A percentile compares a stretch with the other conserved stretches of the same genome.
phyloP scores from a whole-genome alignment of 305 asterid species.

The Fraxinus paxiana region DNA sequence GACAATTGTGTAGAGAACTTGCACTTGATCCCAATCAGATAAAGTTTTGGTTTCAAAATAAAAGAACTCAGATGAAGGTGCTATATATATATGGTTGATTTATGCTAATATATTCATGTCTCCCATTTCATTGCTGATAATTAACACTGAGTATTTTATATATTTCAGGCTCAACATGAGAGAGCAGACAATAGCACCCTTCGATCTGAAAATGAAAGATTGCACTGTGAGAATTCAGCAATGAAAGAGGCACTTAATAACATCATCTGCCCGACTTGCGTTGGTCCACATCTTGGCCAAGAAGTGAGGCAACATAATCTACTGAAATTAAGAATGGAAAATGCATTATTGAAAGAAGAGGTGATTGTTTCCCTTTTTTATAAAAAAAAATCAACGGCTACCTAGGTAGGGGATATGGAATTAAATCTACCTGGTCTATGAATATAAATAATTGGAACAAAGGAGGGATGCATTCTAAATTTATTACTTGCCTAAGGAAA shows the following conservation, averaged over 20 bases:
- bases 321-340: slow-evolving; percentile 46
- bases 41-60: slow-evolving; percentile 81
- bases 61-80: slow-evolving; percentile 72
- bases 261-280: slow-evolving; percentile 40
- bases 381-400: neutral
- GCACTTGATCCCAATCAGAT: slow-evolving; percentile 64
- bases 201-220: slow-evolving; percentile 47
- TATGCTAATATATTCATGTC: neutral
- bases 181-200: slow-evolving; percentile 54
- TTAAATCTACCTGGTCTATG: neutral
- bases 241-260: slow-evolving; percentile 45
- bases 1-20: slow-evolving; percentile 46
- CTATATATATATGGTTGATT: neutral
- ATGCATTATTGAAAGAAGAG: slow-evolving; percentile 53
- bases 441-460: neutral
- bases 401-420: neutral
- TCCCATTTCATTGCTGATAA: neutral
- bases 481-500: neutral
- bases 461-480: neutral
- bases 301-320: slow-evolving; percentile 38
- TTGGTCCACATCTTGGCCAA: slow-evolving; percentile 34
- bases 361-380: slow-evolving; percentile 13
- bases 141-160: neutral
- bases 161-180: slow-evolving; percentile 47
- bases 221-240: slow-evolving; percentile 56